Evolutionary conservation across 2,329 filamentous ascomycete species (phyloP), one percentile per base, ranked within the genome.

Genomic region (Gaeumannomyces tritici): DNA sequence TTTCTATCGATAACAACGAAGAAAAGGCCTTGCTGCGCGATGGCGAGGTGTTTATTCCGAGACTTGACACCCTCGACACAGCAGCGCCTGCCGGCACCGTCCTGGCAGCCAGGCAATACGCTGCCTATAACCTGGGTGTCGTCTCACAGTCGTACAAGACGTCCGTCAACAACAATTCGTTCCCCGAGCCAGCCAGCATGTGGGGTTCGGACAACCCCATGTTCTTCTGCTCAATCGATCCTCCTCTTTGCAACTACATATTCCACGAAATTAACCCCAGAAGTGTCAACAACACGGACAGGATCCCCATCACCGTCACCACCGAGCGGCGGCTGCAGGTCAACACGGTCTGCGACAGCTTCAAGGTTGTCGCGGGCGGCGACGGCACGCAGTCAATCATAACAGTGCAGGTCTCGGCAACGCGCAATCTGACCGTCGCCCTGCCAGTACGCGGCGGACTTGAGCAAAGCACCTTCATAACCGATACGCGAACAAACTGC

Each of bases 1-100:
- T 79, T 63, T 72, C 75, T 1, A 73, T 77, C 56, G 76, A 78
- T 21, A 65, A 71, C 2, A 72, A 75, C n/a, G 69, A 73, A 26
- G 70, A 67, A 0, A 59, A 67, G 1, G 70, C 75, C 4, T 64
- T 77, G 6, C 69, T 74, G 1, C 66, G 59, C 1, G 66, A 69
- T 0, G 77, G 77, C 0, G 68, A 70, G 12, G 72, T 79, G 0
- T 69, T 72, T 0, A 68, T 78, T 4, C 68, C 77, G 0, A 69
- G 75, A 60, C 67, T 80, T 70, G 68, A 67, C 9, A 68, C 63
- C 47, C 72, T 76, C 63, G 9, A 51, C 42, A 24, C n/a, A n/a
- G 42, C 21, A 51, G 21, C 18, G 21, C 8, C 0, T 3, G 5
- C 21, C 21, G 42, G 3, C 6, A n/a, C 42, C 42, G 18, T 21